A percentile compares a stretch with the other conserved stretches of the same genome.
These are phyloP conservation scores for Coemansia asiatica DNA, from an alignment of 192 early-diverging fungal genomes.

Conservation along the genomic window DNA sequence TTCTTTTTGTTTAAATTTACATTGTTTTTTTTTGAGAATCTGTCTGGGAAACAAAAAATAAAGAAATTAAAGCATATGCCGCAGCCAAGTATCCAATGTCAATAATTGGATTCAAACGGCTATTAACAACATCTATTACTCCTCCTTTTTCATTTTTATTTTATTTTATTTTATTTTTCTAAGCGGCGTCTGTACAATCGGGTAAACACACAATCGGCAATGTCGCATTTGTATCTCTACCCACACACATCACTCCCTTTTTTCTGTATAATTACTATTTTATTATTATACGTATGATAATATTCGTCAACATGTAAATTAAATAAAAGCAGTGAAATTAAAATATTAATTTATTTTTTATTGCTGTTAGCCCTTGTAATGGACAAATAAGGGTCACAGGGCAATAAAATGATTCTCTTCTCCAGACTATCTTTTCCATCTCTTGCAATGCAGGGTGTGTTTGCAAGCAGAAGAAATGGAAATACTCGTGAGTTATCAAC, in stretches of 20 bases:
- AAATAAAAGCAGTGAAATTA: neutral
- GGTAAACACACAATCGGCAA: neutral
- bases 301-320: neutral
- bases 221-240: neutral
- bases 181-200: neutral
- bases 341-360: neutral
- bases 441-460: too few relatives aligned
- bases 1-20: neutral
- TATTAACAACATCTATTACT: neutral
- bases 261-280: neutral
- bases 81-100: neutral
- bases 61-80: constrained; percentile 3
- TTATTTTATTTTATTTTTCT: neutral
- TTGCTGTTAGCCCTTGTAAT: neutral
- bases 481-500: too few relatives aligned
- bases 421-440: too few relatives aligned
- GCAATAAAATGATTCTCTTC: too few relatives aligned
- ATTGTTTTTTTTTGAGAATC: neutral
- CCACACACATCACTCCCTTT: neutral
- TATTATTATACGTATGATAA: neutral
- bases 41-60: neutral
- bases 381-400: neutral
- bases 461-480: too few relatives aligned
- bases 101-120: too few relatives aligned
- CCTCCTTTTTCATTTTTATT: neutral